phyloP scores from a whole-genome alignment of 2,329 filamentous ascomycete genomes.

The Cladosporium sphaerospermum region DNA sequence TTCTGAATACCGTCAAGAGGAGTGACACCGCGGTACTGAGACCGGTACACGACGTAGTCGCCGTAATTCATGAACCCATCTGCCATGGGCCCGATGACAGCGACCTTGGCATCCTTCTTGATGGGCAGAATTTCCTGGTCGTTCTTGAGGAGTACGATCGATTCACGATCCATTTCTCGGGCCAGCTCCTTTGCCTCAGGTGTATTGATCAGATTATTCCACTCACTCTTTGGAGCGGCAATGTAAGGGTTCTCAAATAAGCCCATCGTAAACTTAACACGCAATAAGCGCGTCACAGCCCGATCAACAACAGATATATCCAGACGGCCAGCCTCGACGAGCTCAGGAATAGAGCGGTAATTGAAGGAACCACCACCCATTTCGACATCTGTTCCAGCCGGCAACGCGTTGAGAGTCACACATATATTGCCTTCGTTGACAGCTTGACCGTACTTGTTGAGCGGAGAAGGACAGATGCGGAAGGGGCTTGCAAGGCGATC shows the following conservation, averaged over 20 bases:
- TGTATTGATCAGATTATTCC: slow-evolving; percentile 26
- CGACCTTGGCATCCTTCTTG: slow-evolving; percentile 59
- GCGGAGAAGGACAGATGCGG: slow-evolving; percentile 51
- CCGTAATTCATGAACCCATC: slow-evolving; percentile 52
- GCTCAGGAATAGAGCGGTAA: slow-evolving; percentile 58
- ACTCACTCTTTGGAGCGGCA: slow-evolving; percentile 15
- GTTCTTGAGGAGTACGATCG: slow-evolving; percentile 56
- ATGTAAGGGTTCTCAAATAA: slow-evolving; percentile 65
- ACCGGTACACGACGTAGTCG: slow-evolving; percentile 29
- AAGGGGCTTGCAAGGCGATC: slow-evolving; percentile 61
- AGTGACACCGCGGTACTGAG: slow-evolving; percentile 28
- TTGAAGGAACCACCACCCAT: slow-evolving; percentile 73
- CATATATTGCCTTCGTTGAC: slow-evolving; percentile 55
- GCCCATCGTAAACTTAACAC: slow-evolving; percentile 63
- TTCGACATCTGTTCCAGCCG: slow-evolving; percentile 65
- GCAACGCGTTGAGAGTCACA: slow-evolving; percentile 57
- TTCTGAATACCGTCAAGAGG: slow-evolving; percentile 39
- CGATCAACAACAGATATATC: slow-evolving; percentile 55
- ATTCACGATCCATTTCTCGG: slow-evolving; percentile 23
- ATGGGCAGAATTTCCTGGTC: slow-evolving; percentile 39
- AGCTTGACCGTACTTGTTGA: slow-evolving; percentile 35
- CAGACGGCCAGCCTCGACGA: slow-evolving; percentile 57
- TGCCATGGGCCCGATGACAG: slow-evolving; percentile 71
- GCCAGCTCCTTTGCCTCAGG: slow-evolving; percentile 27
- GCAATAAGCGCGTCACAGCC: slow-evolving; percentile 59